Evolutionary conservation across 768 basidiomycete species (phyloP).

Genomic region (Rhizopogon sp.): DNA sequence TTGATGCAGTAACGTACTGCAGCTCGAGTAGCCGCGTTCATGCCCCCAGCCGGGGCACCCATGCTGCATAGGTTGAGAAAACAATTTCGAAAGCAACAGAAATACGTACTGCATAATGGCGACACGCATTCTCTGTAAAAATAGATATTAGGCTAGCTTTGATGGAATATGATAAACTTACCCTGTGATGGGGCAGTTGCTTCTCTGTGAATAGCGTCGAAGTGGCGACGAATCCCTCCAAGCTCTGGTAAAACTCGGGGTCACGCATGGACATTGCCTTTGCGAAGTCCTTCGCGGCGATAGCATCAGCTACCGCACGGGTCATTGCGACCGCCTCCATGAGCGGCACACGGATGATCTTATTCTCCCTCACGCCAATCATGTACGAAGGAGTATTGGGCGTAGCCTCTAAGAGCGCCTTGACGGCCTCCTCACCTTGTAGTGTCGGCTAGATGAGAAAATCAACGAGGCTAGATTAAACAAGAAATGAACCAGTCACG

Average conservation of each 20-base stretch:
- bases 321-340: slow-evolving; percentile 95
- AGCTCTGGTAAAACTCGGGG: slow-evolving; percentile 82
- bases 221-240: slow-evolving; percentile 80
- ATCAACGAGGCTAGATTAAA: neutral
- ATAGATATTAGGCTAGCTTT: slow-evolving; percentile 8
- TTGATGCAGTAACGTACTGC: slow-evolving; percentile 94
- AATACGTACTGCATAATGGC: slow-evolving; percentile 79
- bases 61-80: slow-evolving; percentile 44
- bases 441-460: slow-evolving; percentile 69
- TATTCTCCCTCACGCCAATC: slow-evolving; percentile 95
- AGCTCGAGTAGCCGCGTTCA: slow-evolving; percentile 96
- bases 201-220: slow-evolving; percentile 55
- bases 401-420: slow-evolving; percentile 78
- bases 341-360: slow-evolving; percentile 86
- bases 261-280: slow-evolving; percentile 88
- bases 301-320: slow-evolving; percentile 76
- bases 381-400: slow-evolving; percentile 94
- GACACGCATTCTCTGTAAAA: slow-evolving; percentile 62
- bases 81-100: neutral
- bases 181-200: slow-evolving; percentile 47
- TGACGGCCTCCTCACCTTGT: slow-evolving; percentile 93
- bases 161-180: slow-evolving; percentile 15
- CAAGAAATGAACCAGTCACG: neutral
- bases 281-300: slow-evolving; percentile 76
- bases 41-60: slow-evolving; percentile 96